phyloP scores from a whole-genome alignment of 306 rosid genomes.

The Lathyrus oleraceus region DNA sequence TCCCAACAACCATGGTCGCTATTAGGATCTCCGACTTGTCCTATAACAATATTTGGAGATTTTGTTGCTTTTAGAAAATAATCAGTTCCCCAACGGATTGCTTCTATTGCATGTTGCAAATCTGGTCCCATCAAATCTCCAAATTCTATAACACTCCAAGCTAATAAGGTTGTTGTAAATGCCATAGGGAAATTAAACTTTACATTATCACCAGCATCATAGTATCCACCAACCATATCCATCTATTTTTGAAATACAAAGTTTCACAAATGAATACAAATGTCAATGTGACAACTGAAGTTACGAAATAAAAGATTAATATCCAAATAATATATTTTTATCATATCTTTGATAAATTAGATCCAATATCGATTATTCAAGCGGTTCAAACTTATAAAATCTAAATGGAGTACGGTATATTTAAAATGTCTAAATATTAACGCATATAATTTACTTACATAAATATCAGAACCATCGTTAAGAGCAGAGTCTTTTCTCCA shows the following conservation, averaged over 20 bases:
- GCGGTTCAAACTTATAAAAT: too few species aligned
- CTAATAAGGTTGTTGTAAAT: conserved; percentile 46
- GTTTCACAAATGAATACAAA: neutral
- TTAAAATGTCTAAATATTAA: too few species aligned
- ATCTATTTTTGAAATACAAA: conserved; percentile 17
- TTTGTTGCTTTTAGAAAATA: conserved; percentile 54
- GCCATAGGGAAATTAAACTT: conserved; percentile 65
- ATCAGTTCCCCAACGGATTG: conserved; percentile 53
- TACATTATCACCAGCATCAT: conserved; percentile 63
- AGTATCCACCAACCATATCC: conserved; percentile 56
- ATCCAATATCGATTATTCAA: too few species aligned
- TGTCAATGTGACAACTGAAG: too few species aligned
- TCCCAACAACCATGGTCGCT: conserved; percentile 51
- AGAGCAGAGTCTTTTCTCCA: conserved; percentile 59
- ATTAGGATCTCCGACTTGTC: conserved; percentile 41
- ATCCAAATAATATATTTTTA: too few species aligned
- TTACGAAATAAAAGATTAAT: too few species aligned
- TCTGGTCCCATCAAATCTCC: conserved; percentile 48
- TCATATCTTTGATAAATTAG: too few species aligned
- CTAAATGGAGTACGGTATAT: too few species aligned
- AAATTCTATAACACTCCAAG: conserved; percentile 58
- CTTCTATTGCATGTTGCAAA: conserved; percentile 37
- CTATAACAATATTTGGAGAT: conserved; percentile 22
- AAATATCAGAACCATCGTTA: conserved; percentile 42
- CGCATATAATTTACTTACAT: conserved; percentile 18